Base-by-base conservation (phyloP, 371 early-diverging fungal genomes). In the Batkoa obscura region DNA sequence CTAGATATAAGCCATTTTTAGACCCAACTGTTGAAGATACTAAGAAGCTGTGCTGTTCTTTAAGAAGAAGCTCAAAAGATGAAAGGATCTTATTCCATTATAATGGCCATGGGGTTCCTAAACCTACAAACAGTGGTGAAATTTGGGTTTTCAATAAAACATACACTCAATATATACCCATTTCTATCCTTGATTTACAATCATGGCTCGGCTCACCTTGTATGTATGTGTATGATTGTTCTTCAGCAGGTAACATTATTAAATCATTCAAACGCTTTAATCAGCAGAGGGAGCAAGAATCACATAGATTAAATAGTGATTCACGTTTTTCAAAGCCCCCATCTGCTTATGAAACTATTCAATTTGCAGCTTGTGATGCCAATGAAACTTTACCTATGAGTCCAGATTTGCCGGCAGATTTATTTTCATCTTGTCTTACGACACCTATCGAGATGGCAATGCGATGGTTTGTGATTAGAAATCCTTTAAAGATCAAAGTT, bases 31-130 rank as follows among this genome's bases (percentile, higher is more conserved):
- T 89, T 46, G 94, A 95, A 55, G 94, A 93, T 58, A 78, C 86
- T 34, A 90, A 88, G 62, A 90, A 91, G 61, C 62, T 86, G 23
- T 89, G 91, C 61, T 74, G 75, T 65, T 78, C 78, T 42, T 72
- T 90, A 64, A 68, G 95, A 39, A 74, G 86, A 35, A 81, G 73
- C 59, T 87, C 90, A 34, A 92, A 90, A 67, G 92, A 92, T 56
- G 94, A 94, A 57, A 76, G 98, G 3, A 80, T 95, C 41, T 68
- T 97, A 55, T 91, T 94, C 60, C 93, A 97, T 63, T 97, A 95
- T 73, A 97, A 97, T 59, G 98, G 98, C 13, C 95, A 95, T 59
- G 98, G 98, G 47, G 96, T 97, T 15, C 98, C 98, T 10, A 84
- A 84, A 56, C 94, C 96, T 2, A 94, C 96, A 1, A 66, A 76